phyloP scores from a whole-genome alignment of 1,139 yeast species.

The Kazachstania sp. region DNA sequence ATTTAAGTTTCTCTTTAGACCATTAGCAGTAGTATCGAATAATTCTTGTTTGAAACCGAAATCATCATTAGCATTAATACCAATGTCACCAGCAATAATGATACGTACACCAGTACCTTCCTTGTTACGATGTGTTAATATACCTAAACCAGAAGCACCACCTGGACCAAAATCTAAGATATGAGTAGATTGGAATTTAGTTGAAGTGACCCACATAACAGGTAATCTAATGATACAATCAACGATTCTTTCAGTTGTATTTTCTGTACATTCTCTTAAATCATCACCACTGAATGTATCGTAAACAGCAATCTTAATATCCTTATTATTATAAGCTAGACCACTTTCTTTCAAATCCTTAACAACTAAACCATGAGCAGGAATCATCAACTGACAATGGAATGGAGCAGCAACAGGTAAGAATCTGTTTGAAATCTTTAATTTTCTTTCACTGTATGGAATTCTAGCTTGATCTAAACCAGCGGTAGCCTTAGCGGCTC shows the following conservation, averaged over 20 bases:
- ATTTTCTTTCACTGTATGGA: constrained; percentile 87
- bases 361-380: constrained; percentile 59
- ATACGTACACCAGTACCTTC: constrained; percentile 98
- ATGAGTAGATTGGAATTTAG: constrained; percentile 74
- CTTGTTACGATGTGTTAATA: constrained; percentile 90
- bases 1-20: constrained; percentile 76
- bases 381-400: constrained; percentile 79
- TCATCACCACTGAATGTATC: constrained; percentile 85
- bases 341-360: constrained; percentile 54
- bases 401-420: constrained; percentile 94
- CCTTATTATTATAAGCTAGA: constrained; percentile 47
- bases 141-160: constrained; percentile 94
- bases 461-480: constrained; percentile 93
- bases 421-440: constrained; percentile 86
- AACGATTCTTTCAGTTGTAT: constrained; percentile 58
- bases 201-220: constrained; percentile 91
- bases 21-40: constrained; percentile 57
- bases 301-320: constrained; percentile 74
- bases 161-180: constrained; percentile 98
- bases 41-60: constrained; percentile 94
- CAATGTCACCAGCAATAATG: constrained; percentile 87
- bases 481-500: constrained; percentile 90
- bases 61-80: constrained; percentile 57
- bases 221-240: constrained; percentile 81
- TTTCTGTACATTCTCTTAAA: constrained; percentile 47